These are phyloP conservation scores for Thraustotheca clavata DNA, from an alignment of 352 stramenopile genomes.

Conservation along the genomic window DNA sequence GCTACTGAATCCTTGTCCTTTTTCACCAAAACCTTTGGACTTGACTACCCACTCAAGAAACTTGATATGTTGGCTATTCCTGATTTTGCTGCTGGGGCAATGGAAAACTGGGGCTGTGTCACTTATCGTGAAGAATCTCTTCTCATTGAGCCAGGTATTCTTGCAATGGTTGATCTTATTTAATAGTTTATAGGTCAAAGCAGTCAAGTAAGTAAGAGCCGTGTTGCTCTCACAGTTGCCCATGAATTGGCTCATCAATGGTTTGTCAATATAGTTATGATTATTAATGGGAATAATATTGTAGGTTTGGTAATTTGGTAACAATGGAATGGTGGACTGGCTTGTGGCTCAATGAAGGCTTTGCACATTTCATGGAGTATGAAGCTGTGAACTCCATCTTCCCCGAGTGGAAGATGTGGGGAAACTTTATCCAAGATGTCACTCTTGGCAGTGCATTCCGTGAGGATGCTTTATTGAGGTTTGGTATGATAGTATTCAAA, in stretches of 20 bases:
- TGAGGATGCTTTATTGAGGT: constrained; percentile 87
- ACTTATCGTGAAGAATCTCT: constrained; percentile 94
- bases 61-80: constrained; percentile 88
- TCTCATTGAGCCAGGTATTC: constrained; percentile 54
- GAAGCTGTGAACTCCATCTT: constrained; percentile 90
- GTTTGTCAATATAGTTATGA: too few species aligned
- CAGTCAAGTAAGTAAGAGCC: constrained; percentile 45
- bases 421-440: constrained; percentile 87
- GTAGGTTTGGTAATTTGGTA: constrained; percentile 94
- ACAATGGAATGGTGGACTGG: constrained; percentile 97
- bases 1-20: constrained; percentile 30
- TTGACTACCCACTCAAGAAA: constrained; percentile 86
- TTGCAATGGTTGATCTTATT: background rate
- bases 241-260: constrained; percentile 97
- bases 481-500: constrained; percentile 14
- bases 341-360: constrained; percentile 97
- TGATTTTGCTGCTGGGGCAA: constrained; percentile 89
- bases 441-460: constrained; percentile 74
- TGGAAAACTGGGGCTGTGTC: constrained; percentile 94
- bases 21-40: constrained; percentile 24
- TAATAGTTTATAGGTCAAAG: constrained; percentile 25
- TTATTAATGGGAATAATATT: constrained; percentile 25
- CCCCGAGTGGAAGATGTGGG: constrained; percentile 92
- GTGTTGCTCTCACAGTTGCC: constrained; percentile 91
- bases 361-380: constrained; percentile 95